Percentiles rank a stretch among this genome's conserved stretches.
phyloP scores from a whole-genome alignment of 2,329 filamentous ascomycete species.

The Monosporascus sp. region DNA sequence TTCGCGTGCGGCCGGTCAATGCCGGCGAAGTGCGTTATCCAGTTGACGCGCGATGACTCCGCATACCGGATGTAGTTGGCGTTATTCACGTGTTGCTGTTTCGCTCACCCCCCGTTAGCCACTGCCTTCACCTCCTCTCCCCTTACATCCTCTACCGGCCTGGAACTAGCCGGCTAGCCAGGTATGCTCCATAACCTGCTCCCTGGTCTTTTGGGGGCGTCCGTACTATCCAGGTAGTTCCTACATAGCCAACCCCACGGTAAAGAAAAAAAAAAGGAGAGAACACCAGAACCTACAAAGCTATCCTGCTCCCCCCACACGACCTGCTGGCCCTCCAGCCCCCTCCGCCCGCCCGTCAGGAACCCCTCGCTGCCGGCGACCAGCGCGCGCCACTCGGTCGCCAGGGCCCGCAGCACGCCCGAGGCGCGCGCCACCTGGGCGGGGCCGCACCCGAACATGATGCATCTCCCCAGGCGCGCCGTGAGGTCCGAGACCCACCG shows the following conservation, averaged over 20 bases:
- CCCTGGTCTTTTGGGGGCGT: too few relatives aligned
- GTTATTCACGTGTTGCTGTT: conserved; percentile 72
- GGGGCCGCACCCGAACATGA: conserved; percentile 64
- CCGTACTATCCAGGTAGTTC: conserved; percentile 29
- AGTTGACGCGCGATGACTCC: conserved; percentile 75
- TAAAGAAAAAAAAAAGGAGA: neutral
- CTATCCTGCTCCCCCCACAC: conserved; percentile 68
- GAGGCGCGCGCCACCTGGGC: conserved; percentile 54
- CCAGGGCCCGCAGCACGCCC: conserved; percentile 53
- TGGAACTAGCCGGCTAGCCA: too few relatives aligned
- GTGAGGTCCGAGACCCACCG: conserved; percentile 68
- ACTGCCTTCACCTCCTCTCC: neutral
- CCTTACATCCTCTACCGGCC: conserved; percentile 7
- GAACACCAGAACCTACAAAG: conserved; percentile 26
- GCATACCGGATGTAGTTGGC: conserved; percentile 79
- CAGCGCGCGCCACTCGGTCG: conserved; percentile 57
- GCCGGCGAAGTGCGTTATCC: conserved; percentile 64
- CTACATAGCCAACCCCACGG: neutral
- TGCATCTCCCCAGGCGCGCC: conserved; percentile 64
- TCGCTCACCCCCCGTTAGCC: conserved; percentile 28
- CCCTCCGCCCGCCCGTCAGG: conserved; percentile 14
- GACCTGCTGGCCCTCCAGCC: conserved; percentile 20
- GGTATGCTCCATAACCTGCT: conserved; percentile 38
- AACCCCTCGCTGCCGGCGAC: conserved; percentile 23
- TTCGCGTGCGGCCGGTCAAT: conserved; percentile 55